phyloP scores from a whole-genome alignment of 768 basidiomycete genomes.

The Lactarius deliciosus region DNA sequence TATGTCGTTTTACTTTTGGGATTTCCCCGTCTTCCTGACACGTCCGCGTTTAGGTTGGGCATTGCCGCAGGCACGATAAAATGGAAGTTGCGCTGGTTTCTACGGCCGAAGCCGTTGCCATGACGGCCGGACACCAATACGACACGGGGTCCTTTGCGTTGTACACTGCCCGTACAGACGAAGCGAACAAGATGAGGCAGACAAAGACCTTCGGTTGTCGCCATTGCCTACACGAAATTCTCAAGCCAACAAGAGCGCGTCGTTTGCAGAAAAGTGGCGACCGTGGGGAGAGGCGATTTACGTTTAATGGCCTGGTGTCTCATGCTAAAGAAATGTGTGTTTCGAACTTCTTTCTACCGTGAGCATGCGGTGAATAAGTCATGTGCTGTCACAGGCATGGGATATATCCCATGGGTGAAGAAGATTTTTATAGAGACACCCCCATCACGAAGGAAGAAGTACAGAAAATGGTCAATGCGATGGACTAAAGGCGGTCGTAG shows the following conservation, averaged over 20 bases:
- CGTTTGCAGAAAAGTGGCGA: conserved; percentile 1
- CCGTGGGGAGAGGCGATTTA: conserved; percentile 37
- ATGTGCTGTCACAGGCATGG: conserved; percentile 44
- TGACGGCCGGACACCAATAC: not conserved
- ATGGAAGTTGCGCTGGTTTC: conserved; percentile 16
- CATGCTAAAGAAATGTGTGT: conserved; percentile 63
- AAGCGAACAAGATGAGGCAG: conserved; percentile 14
- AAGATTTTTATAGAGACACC: conserved; percentile 28
- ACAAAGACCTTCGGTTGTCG: conserved; percentile 29
- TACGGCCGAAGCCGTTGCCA: not conserved
- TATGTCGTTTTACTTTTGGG: not conserved
- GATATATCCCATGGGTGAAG: conserved; percentile 25
- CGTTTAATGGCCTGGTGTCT: conserved; percentile 58
- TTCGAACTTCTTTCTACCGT: not conserved
- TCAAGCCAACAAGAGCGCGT: not conserved
- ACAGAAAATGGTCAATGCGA: not conserved
- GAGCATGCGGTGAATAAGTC: not conserved
- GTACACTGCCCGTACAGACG: not conserved
- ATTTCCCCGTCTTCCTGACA: not conserved
- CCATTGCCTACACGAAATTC: conserved; percentile 21
- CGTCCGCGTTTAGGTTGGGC: conserved; percentile 12
- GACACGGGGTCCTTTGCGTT: conserved; percentile 11
- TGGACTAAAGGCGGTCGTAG: not conserved
- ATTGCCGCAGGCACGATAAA: conserved; percentile 24
- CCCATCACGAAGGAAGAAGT: not conserved